A percentile compares a stretch with the other conserved stretches of the same genome.
Evolutionary conservation across 2,329 filamentous ascomycete genomes (phyloP).

Genomic region (Aspergillus tamarii): DNA sequence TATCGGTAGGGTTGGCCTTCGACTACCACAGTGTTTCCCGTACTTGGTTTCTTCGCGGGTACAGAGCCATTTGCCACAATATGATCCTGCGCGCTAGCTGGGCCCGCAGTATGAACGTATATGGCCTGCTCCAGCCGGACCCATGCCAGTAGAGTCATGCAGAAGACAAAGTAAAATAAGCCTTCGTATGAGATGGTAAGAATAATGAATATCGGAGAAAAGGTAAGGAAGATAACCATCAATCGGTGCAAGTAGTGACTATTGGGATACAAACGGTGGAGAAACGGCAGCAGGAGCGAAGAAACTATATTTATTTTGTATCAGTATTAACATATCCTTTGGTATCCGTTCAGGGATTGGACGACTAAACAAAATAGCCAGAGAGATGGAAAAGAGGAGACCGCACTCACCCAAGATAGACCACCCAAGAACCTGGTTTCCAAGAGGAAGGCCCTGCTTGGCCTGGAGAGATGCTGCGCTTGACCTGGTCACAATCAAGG

Average conservation of each 20-base stretch:
- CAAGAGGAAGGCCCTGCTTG: conserved; percentile 79
- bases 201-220: conserved; percentile 91
- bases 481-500: conserved; percentile 84
- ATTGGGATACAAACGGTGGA: conserved; percentile 79
- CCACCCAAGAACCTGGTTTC: conserved; percentile 89
- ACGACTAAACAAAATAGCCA: neutral
- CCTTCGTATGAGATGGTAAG: conserved; percentile 97
- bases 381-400: neutral
- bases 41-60: conserved; percentile 22
- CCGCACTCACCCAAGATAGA: conserved; percentile 66
- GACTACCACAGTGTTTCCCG: conserved; percentile 40
- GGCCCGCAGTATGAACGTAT: conserved; percentile 49
- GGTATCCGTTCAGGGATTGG: no score
- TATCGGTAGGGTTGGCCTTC: conserved; percentile 44
- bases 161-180: conserved; percentile 91
- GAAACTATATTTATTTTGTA: conserved; percentile 52
- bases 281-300: conserved; percentile 77
- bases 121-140: conserved; percentile 86
- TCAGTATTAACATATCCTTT: neutral
- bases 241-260: conserved; percentile 89
- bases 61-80: conserved; percentile 28
- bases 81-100: conserved; percentile 14
- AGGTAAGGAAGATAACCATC: conserved; percentile 86
- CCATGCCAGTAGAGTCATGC: conserved; percentile 80
- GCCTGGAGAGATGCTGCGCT: conserved; percentile 84